Conservation (phyloP, 2,329 filamentous ascomycete species). For the Fusarium fujikuroi region DNA sequence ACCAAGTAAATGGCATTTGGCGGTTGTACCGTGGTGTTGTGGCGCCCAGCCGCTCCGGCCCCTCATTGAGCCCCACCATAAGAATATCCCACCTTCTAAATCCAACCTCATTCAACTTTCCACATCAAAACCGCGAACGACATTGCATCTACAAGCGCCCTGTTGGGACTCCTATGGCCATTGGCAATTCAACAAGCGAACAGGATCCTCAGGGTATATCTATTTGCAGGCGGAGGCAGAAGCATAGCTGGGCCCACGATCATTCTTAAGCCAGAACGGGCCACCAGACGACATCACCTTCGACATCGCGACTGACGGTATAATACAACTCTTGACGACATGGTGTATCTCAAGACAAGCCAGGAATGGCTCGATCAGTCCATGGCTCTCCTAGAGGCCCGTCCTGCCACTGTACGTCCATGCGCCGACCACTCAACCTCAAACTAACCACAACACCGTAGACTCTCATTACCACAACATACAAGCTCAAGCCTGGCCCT, state of each 20-base stretch:
- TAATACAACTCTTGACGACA: not conserved
- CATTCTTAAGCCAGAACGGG: not conserved
- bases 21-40: slow-evolving; percentile 10
- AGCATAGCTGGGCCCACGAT: not conserved
- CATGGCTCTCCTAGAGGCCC: slow-evolving; percentile 83
- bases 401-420: slow-evolving; percentile 78
- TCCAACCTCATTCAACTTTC: slow-evolving; percentile 31
- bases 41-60: slow-evolving; percentile 13
- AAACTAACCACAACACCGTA: slow-evolving; percentile 52
- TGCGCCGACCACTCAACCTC: not conserved
- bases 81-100: slow-evolving; percentile 32
- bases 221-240: not conserved
- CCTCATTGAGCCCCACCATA: slow-evolving; percentile 32
- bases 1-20: not conserved
- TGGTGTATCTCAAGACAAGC: slow-evolving; percentile 86
- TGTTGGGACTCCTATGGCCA: not conserved
- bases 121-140: slow-evolving; percentile 18
- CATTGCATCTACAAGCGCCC: slow-evolving; percentile 1
- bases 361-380: slow-evolving; percentile 95
- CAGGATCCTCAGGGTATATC: not conserved
- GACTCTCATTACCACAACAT: slow-evolving; percentile 93
- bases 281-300: slow-evolving; percentile 15
- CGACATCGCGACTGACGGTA: not conserved
- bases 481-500: slow-evolving; percentile 70
- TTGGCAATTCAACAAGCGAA: not conserved